A percentile compares a stretch with the other conserved stretches of the same genome.
Conservation (phyloP, 805 yeast species). For the Clavispora carvajalis region DNA sequence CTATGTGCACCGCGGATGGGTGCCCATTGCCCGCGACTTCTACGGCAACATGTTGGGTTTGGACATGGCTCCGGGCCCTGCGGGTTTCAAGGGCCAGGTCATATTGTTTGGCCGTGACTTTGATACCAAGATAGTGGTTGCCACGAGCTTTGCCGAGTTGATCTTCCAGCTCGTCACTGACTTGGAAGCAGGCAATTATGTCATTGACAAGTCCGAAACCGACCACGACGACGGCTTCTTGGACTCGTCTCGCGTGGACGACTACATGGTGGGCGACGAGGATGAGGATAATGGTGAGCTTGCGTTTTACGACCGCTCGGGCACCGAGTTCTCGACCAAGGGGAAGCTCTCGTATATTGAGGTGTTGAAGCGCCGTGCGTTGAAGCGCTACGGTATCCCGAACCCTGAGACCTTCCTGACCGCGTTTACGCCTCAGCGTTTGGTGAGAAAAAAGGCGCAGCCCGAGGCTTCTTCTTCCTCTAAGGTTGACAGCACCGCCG, state of each 20-base stretch:
- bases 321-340: constrained; percentile 28
- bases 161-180: constrained; percentile 33
- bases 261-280: constrained; percentile 40
- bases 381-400: constrained; percentile 35
- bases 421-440: constrained; percentile 32
- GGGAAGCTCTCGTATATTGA: constrained; percentile 37
- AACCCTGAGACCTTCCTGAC: constrained; percentile 31
- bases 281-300: constrained; percentile 43
- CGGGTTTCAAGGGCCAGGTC: constrained; percentile 15
- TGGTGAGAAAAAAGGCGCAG: constrained; percentile 6
- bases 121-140: constrained; percentile 17
- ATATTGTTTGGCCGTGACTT: constrained; percentile 18
- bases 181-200: constrained; percentile 38
- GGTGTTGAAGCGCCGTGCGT: constrained; percentile 37
- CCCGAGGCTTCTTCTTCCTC: not conserved
- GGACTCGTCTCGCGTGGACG: constrained; percentile 34
- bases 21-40: constrained; percentile 14
- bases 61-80: constrained; percentile 18
- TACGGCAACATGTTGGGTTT: constrained; percentile 15
- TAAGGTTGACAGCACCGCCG: constrained; percentile 23
- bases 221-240: constrained; percentile 34
- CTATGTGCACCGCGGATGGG: constrained; percentile 19
- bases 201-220: constrained; percentile 29
- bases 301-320: constrained; percentile 31
- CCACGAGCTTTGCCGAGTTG: constrained; percentile 31